phyloP scores from a whole-genome alignment of 2,329 filamentous ascomycete species.

The Lecanicillium sp. region DNA sequence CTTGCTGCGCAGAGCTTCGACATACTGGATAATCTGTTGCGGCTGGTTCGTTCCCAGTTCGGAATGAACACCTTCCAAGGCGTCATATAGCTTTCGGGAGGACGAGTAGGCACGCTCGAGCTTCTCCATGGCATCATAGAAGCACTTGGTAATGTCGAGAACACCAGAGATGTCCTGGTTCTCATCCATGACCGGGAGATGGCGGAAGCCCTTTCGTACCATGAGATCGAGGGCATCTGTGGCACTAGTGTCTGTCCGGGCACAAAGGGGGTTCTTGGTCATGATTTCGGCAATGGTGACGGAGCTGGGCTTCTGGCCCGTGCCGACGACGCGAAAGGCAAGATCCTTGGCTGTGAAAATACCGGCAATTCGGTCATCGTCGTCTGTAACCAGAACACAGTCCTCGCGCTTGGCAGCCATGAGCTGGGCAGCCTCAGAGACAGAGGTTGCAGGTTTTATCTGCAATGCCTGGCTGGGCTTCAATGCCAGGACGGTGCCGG shows the following conservation, averaged over 20 bases:
- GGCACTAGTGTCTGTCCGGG: slow-evolving; percentile 93
- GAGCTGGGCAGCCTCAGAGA: slow-evolving; percentile 92
- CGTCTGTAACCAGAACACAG: slow-evolving; percentile 94
- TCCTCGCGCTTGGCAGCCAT: slow-evolving; percentile 99
- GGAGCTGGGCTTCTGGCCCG: slow-evolving; percentile 78
- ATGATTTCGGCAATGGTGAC: slow-evolving; percentile 97
- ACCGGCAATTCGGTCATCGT: slow-evolving; percentile 94
- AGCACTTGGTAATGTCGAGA: slow-evolving; percentile 97
- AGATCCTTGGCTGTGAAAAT: slow-evolving; percentile 99
- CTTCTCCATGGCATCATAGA: slow-evolving; percentile 99
- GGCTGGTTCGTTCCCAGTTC: slow-evolving; percentile 93
- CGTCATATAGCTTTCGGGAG: slow-evolving; percentile 96
- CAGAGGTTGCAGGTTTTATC: slow-evolving; percentile 91
- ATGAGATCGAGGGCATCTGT: slow-evolving; percentile 37
- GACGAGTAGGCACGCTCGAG: slow-evolving; percentile 95
- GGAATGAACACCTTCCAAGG: slow-evolving; percentile 93
- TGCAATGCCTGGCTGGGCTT: slow-evolving; percentile 94
- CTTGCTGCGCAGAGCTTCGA: slow-evolving; percentile 87
- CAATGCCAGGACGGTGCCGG: slow-evolving; percentile 89
- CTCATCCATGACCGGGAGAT: slow-evolving; percentile 98
- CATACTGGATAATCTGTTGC: slow-evolving; percentile 98
- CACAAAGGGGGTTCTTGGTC: slow-evolving; percentile 98
- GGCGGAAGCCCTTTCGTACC: slow-evolving; percentile 59
- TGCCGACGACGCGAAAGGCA: slow-evolving; percentile 91
- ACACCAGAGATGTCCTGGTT: slow-evolving; percentile 99